These are phyloP conservation scores for Clitoria ternatea DNA, from an alignment of 306 rosid genomes.

Conservation along the genomic window DNA sequence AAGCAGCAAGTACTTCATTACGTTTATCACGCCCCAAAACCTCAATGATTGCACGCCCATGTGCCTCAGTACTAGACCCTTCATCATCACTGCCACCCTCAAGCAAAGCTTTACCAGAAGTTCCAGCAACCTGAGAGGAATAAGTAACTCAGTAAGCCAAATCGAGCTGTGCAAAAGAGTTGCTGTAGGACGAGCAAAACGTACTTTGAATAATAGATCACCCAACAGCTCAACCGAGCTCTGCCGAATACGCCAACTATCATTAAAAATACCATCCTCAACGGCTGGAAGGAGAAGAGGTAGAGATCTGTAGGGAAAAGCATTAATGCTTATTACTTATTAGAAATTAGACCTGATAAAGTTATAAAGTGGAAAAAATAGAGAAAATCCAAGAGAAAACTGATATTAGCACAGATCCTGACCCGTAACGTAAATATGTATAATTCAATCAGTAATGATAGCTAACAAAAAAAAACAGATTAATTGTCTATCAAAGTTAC, in stretches of 20 bases:
- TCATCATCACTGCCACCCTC: slow-evolving; percentile 99
- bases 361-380: not conserved
- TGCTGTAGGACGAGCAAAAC: slow-evolving; percentile 13
- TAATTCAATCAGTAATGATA: not conserved
- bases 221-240: slow-evolving; percentile 97
- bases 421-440: not conserved
- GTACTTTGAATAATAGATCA: slow-evolving; percentile 90
- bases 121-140: slow-evolving; percentile 86
- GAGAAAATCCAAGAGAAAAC: not conserved
- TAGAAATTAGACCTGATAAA: not conserved
- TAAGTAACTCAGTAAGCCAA: slow-evolving; percentile 12
- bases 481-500: not conserved
- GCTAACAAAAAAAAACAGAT: not conserved
- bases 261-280: slow-evolving; percentile 96
- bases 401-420: not conserved
- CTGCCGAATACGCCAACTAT: slow-evolving; percentile 95
- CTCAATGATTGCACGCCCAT: slow-evolving; percentile 97
- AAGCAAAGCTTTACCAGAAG: slow-evolving; percentile 97
- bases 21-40: slow-evolving; percentile 88
- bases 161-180: not conserved
- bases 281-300: slow-evolving; percentile 96
- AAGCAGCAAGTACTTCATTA: slow-evolving; percentile 88
- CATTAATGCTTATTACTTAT: not conserved
- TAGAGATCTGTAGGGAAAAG: slow-evolving; percentile 56
- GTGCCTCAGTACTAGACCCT: slow-evolving; percentile 99